phyloP scores from a whole-genome alignment of 441 rosid genomes.

The Syzygium syzygioides region DNA sequence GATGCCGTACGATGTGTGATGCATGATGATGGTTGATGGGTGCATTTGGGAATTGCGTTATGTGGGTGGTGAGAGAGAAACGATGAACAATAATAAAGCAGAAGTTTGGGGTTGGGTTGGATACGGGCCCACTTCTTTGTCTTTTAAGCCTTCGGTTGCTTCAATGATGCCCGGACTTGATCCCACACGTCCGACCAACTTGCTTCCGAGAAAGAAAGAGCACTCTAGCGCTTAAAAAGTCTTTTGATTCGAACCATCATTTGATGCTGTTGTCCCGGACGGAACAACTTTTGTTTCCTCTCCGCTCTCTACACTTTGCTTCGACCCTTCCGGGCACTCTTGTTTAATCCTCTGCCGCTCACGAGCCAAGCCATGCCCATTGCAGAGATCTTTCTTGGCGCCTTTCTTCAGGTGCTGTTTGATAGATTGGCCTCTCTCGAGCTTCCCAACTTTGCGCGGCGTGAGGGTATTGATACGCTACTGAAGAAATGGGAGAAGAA shows the following conservation, averaged over 20 bases:
- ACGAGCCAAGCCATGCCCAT: not conserved
- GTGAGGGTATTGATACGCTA: rapidly evolving
- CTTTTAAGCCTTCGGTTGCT: not conserved
- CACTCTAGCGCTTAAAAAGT: not conserved
- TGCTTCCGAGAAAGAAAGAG: not conserved
- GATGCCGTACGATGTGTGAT: not conserved
- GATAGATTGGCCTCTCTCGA: not conserved
- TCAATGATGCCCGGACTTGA: not conserved
- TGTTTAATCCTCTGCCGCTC: not conserved
- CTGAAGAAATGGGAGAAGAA: not conserved
- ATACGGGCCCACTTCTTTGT: rapidly evolving
- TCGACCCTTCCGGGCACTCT: not conserved
- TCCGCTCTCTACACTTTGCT: not conserved
- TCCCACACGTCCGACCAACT: not conserved
- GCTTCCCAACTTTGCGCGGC: not conserved
- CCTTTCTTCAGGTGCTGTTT: not conserved
- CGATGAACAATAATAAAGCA: no score
- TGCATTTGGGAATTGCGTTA: not conserved
- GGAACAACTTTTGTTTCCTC: not conserved
- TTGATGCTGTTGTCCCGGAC: not conserved
- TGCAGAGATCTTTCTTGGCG: not conserved
- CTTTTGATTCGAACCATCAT: not conserved
- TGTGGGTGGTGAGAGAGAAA: not conserved
- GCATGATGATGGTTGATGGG: not conserved
- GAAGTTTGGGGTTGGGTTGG: no score